Conservation (phyloP, 2,329 filamentous ascomycete species). For the Rutstroemia sp. region DNA sequence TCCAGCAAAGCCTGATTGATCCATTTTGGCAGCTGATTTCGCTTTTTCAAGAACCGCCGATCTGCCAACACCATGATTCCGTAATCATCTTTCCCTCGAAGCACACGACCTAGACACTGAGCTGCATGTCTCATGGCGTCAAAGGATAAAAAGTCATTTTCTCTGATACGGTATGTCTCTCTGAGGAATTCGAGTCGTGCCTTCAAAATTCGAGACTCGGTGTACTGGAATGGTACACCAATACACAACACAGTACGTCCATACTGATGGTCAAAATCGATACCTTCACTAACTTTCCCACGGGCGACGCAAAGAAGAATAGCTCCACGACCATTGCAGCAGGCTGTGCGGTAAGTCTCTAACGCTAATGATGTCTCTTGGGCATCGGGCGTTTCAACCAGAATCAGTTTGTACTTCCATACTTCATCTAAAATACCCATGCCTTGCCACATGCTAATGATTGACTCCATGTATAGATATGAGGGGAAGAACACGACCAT, state of each 20-base stretch:
- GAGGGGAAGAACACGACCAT: constrained; percentile 99
- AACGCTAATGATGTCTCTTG: constrained; percentile 94
- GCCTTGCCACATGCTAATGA: constrained; percentile 98
- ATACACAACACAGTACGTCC: constrained; percentile 93
- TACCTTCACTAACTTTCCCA: constrained; percentile 95
- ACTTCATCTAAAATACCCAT: constrained; percentile 97
- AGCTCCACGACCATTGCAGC: constrained; percentile 91
- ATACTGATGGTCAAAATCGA: constrained; percentile 99
- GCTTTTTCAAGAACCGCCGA: constrained; percentile 86
- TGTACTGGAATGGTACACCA: constrained; percentile 97
- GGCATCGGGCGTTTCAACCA: constrained; percentile 94
- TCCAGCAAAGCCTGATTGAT: constrained; percentile 84
- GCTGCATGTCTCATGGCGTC: constrained; percentile 99
- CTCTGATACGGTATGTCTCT: constrained; percentile 92
- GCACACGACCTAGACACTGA: constrained; percentile 88
- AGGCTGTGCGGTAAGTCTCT: constrained; percentile 95
- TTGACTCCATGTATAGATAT: constrained; percentile 98
- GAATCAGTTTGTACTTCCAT: constrained; percentile 98
- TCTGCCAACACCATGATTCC: constrained; percentile 99
- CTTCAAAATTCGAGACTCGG: constrained; percentile 93
- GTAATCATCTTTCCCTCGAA: constrained; percentile 96
- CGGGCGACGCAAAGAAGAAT: constrained; percentile 91
- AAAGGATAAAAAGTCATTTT: constrained; percentile 97
- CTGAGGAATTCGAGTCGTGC: constrained; percentile 92
- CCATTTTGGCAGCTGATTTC: constrained; percentile 89